Evolutionary conservation across 805 yeast genomes (phyloP).

Genomic region (Ogataea neopini): DNA sequence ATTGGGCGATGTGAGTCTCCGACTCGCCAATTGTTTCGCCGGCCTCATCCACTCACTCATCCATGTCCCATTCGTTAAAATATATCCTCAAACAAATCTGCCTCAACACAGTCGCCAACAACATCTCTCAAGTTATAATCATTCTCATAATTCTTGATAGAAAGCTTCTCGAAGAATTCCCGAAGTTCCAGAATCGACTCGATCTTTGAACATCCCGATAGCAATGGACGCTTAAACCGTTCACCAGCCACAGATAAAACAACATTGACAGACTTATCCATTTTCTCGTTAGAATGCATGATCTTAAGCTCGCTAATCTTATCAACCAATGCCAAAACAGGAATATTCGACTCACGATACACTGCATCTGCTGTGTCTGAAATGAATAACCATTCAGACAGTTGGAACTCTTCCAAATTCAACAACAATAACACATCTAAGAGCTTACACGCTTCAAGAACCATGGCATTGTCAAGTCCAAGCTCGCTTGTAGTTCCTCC

Average conservation of each 20-base stretch:
- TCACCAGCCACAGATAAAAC: constrained; percentile 9
- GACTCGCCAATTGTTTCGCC: no score
- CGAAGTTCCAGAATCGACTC: constrained; percentile 49
- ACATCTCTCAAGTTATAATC: constrained; percentile 51
- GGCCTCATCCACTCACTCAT: no score
- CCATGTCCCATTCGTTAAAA: constrained; percentile 27
- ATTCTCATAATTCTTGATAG: constrained; percentile 65
- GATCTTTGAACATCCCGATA: constrained; percentile 43
- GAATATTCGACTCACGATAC: constrained; percentile 25
- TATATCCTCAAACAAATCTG: constrained; percentile 62
- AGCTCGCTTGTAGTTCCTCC: constrained; percentile 18
- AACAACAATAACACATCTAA: constrained; percentile 72
- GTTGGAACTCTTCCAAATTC: constrained; percentile 73
- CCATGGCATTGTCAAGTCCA: constrained; percentile 40
- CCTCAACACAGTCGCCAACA: constrained; percentile 49
- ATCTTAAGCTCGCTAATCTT: constrained; percentile 33
- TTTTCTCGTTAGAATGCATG: constrained; percentile 16
- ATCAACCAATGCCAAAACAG: constrained; percentile 41
- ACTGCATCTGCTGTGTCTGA: constrained; percentile 49
- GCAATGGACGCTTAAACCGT: constrained; percentile 42
- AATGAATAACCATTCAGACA: constrained; percentile 84
- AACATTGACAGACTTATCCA: constrained; percentile 22
- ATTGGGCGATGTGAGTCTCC: no score
- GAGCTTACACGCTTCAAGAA: constrained; percentile 70
- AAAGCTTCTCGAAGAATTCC: constrained; percentile 64